A percentile compares a stretch with the other conserved stretches of the same genome.
These are phyloP conservation scores for Colletotrichum sp. DNA, from an alignment of 2,329 filamentous ascomycete genomes.

Conservation along the genomic window DNA sequence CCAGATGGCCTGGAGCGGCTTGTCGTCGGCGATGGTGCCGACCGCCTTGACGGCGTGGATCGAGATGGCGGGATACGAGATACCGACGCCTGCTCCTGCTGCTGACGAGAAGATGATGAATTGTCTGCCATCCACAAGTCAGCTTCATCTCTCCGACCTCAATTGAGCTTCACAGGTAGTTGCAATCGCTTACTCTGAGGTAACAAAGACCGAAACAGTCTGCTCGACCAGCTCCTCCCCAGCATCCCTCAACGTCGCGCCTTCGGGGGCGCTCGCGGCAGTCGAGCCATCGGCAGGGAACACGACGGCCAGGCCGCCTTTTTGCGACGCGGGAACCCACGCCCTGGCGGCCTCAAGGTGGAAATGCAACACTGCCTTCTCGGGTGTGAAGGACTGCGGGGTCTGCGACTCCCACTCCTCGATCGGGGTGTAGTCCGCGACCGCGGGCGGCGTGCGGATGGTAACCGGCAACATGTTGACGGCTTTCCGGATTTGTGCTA, in stretches of 20 bases:
- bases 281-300: slow-evolving; percentile 46
- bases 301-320: slow-evolving; percentile 60
- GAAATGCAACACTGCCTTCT: slow-evolving; percentile 74
- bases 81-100: slow-evolving; percentile 65
- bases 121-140: slow-evolving; percentile 26
- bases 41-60: slow-evolving; percentile 76
- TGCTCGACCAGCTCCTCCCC: slow-evolving; percentile 47
- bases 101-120: slow-evolving; percentile 69
- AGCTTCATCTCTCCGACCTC: not conserved
- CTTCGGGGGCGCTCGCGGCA: slow-evolving; percentile 36
- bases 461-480: slow-evolving; percentile 54
- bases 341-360: slow-evolving; percentile 63
- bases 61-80: slow-evolving; percentile 76
- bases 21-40: slow-evolving; percentile 39
- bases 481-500: not conserved
- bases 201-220: slow-evolving; percentile 62
- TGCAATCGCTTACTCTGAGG: slow-evolving; percentile 55
- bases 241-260: slow-evolving; percentile 34
- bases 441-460: slow-evolving; percentile 60
- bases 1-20: slow-evolving; percentile 58
- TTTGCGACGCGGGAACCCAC: slow-evolving; percentile 60
- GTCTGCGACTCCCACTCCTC: slow-evolving; percentile 75
- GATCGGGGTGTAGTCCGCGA: slow-evolving; percentile 67
- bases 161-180: not conserved
- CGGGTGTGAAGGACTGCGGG: slow-evolving; percentile 73